phyloP scores from a whole-genome alignment of 164 flowering plant species.

The Magnolia changhungtana region DNA sequence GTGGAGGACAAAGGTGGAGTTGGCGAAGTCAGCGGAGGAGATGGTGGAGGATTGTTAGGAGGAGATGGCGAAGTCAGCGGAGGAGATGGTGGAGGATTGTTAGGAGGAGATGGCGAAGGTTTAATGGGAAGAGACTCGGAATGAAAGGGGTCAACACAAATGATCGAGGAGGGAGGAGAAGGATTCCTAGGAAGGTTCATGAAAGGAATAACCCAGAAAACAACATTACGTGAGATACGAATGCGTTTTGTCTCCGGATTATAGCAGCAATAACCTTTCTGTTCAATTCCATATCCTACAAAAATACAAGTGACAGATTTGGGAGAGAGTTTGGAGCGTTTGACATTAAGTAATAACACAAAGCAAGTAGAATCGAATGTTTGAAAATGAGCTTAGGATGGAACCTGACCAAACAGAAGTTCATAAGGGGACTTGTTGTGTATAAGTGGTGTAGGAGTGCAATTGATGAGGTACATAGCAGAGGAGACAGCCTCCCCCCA shows the following conservation, averaged over 20 bases:
- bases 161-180: not conserved
- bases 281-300: not conserved
- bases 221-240: not conserved
- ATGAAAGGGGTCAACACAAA: not conserved
- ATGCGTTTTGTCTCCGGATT: not conserved
- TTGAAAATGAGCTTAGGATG: not conserved
- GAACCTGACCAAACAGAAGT: not conserved
- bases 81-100: no score
- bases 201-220: not conserved
- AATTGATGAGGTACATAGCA: no score
- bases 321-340: not conserved
- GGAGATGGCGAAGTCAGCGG: not conserved
- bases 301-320: not conserved
- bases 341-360: not conserved
- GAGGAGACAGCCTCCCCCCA: no score
- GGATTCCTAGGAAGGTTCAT: not conserved
- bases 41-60: not conserved
- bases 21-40: not conserved
- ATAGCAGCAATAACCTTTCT: not conserved
- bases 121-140: not conserved
- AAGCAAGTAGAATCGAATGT: not conserved
- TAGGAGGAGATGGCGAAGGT: no score
- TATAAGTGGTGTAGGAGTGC: not conserved
- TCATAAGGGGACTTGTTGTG: not conserved
- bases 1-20: not conserved